phyloP scores from a whole-genome alignment of 768 basidiomycete species.

The Auriscalpium vulgare region DNA sequence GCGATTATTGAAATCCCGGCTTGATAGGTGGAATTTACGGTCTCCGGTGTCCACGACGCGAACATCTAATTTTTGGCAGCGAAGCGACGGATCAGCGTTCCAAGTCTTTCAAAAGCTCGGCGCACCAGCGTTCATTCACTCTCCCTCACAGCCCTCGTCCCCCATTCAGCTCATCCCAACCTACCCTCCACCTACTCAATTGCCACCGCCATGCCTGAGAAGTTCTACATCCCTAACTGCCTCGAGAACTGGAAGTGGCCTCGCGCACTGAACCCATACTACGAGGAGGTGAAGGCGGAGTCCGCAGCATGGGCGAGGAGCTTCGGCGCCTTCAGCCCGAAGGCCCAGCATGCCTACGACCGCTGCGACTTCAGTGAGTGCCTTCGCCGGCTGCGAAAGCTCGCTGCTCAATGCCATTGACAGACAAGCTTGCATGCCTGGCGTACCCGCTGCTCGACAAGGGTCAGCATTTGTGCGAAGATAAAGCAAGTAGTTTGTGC shows the following conservation, averaged over 20 bases:
- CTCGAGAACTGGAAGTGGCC: conserved; percentile 19
- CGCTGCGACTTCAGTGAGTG: conserved; percentile 19
- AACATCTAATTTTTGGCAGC: no score
- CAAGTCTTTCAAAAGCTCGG: no score
- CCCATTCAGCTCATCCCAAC: neutral
- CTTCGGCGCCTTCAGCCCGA: conserved; percentile 17
- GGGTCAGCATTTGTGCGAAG: neutral
- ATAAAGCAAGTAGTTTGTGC: neutral
- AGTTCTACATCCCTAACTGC: conserved; percentile 10
- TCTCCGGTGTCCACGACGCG: no score
- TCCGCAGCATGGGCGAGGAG: conserved; percentile 16
- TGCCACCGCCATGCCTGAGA: conserved; percentile 3
- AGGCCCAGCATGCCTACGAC: conserved; percentile 17
- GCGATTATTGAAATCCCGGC: no score
- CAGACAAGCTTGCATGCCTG: conserved; percentile 18
- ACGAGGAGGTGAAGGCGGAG: conserved; percentile 14
- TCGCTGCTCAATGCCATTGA: neutral
- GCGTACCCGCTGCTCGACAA: conserved; percentile 17
- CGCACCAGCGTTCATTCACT: no score
- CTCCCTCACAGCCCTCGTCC: no score
- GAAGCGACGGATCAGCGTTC: no score
- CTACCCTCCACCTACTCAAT: neutral
- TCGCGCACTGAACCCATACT: conserved; percentile 17
- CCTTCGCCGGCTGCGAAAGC: neutral
- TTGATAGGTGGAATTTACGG: no score